Evolutionary conservation across 2,329 filamentous ascomycete species (phyloP), one percentile per base, ranked within the genome.

Genomic region (Mariannaea sp.): DNA sequence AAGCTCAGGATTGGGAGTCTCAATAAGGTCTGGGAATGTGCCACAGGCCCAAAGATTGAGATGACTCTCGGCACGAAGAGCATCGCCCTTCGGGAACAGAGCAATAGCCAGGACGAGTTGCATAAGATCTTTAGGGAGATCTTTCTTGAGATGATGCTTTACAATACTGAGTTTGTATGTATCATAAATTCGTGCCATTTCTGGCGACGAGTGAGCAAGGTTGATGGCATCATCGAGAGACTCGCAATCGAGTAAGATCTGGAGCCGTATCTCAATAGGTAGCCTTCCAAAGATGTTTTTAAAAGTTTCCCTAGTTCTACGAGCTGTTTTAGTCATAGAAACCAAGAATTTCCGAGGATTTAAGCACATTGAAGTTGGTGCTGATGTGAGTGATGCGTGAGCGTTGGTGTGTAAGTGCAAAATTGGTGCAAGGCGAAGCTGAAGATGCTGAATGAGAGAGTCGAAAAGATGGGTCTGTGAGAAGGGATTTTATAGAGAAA

Each of bases 31-130:
- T 5, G 38, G 36, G 4, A 55, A 16, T 6, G 14, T 10, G 3
- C 29, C 36, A 3, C 20, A 12, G 4, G 10, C 32, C 27, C 36
- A 52, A 13, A 17, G 19, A 4, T 7, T 3, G 6, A 52, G 49
- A 26, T 53, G 49, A 3, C 16, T 6, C 4, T 29, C 13, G 26
- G 30, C 16, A 16, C n/a, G n/a, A n/a, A n/a, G n/a, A n/a, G n/a
- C n/a, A n/a, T n/a, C n/a, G n/a, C n/a, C n/a, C 2, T 27, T 10
- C 2, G 43, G 49, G 30, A 56, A 48, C 3, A 17, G 12, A 12
- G 53, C 12, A n/a, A 56, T 38, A 17, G 54, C 49, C 16, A 49
- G 32, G 4, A 45, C 54, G 20, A n/a, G n/a, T n/a, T n/a, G n/a
- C n/a, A n/a, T n/a, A n/a, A n/a, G n/a, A n/a, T 49, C 49, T 4